Evolutionary conservation across 441 rosid species (phyloP).

Genomic region (Eutrema salsugineum): DNA sequence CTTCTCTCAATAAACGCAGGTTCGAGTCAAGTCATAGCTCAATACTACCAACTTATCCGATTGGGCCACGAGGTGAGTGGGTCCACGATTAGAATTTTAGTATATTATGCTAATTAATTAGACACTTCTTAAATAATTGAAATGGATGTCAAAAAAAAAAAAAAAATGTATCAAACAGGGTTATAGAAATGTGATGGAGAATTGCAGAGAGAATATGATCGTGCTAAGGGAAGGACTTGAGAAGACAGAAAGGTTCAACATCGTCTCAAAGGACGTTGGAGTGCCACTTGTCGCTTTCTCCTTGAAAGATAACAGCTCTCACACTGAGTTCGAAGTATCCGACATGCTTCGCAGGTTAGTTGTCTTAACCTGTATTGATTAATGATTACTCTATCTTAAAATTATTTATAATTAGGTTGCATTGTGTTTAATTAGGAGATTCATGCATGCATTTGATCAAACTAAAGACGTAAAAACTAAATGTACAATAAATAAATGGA

Average conservation of each 20-base stretch:
- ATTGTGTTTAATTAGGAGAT: not conserved
- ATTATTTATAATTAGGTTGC: not conserved
- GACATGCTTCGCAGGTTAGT: conserved; percentile 56
- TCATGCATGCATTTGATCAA: not conserved
- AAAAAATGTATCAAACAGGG: conserved; percentile 36
- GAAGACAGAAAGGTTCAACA: conserved; percentile 58
- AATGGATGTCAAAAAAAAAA: too few species aligned
- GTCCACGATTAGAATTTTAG: not conserved
- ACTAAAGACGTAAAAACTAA: too few species aligned
- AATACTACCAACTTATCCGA: conserved; percentile 84
- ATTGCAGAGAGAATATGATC: conserved; percentile 66
- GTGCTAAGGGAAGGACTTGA: conserved; percentile 67
- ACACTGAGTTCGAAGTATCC: conserved; percentile 68
- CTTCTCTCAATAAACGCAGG: conserved; percentile 35
- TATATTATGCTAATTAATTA: not conserved
- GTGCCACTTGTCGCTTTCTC: conserved; percentile 94
- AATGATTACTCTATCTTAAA: not conserved
- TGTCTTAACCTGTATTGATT: not conserved
- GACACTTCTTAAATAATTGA: not conserved
- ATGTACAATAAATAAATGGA: too few species aligned
- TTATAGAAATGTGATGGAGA: conserved; percentile 80
- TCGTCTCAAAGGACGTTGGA: conserved; percentile 79
- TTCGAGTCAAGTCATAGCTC: conserved; percentile 92
- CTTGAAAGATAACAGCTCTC: conserved; percentile 59
- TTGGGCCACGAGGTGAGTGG: conserved; percentile 65